A percentile compares a stretch with the other conserved stretches of the same genome.
These are phyloP conservation scores for Rutstroemia sp. DNA, from an alignment of 2,329 filamentous ascomycete species.

Conservation along the genomic window DNA sequence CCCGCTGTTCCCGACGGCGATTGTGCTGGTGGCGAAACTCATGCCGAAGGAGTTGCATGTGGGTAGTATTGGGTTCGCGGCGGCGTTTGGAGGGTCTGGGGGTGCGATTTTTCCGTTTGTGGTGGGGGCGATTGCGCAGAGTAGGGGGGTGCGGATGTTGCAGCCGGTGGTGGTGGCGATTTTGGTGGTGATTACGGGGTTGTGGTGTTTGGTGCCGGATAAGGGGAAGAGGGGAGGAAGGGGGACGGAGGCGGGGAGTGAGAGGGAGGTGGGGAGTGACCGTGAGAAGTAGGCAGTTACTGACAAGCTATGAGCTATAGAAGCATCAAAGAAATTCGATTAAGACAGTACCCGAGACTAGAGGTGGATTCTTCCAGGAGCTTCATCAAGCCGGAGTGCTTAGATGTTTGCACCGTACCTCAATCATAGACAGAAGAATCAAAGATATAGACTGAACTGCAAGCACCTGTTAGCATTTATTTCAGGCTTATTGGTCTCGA, in stretches of 20 bases:
- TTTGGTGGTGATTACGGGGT: constrained; percentile 37
- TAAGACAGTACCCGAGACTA: no score
- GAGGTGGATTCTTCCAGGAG: no score
- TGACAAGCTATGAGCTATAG: no score
- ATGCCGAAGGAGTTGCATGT: constrained; percentile 69
- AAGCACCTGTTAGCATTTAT: no score
- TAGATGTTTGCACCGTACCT: no score
- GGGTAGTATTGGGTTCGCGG: constrained; percentile 70
- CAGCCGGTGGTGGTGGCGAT: constrained; percentile 48
- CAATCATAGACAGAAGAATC: no score
- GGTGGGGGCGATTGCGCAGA: constrained; percentile 59
- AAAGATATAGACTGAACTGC: no score
- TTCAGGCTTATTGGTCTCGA: no score
- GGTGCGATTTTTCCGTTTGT: constrained; percentile 60
- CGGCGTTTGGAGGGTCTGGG: constrained; percentile 62
- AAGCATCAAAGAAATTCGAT: no score
- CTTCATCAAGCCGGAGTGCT: no score
- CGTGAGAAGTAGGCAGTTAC: background rate
- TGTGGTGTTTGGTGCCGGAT: constrained; percentile 39
- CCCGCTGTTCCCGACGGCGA: constrained; percentile 67
- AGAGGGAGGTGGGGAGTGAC: constrained; percentile 5
- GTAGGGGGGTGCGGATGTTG: constrained; percentile 47
- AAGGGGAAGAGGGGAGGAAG: constrained; percentile 22
- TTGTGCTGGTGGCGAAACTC: constrained; percentile 68
- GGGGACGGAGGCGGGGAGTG: constrained; percentile 10